These are phyloP conservation scores for Fragilaria crotonensis DNA, from an alignment of 108 stramenopile species.

Conservation along the genomic window DNA sequence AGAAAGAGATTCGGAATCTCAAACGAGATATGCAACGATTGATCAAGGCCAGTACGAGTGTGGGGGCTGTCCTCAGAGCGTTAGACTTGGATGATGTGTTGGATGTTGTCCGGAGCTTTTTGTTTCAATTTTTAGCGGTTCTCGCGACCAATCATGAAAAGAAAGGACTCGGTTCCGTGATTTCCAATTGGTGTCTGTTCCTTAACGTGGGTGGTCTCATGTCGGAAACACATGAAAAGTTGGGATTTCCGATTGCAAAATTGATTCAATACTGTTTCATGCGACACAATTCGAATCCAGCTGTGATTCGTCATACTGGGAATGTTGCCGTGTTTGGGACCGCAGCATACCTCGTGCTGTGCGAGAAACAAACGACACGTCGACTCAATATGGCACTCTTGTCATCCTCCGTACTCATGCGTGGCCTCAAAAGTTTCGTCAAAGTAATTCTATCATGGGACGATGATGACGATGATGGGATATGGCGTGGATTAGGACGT, in stretches of 20 bases:
- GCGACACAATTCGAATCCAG: neutral
- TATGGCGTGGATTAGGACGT: neutral
- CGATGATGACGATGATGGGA: neutral
- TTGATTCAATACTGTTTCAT: neutral
- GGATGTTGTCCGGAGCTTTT: neutral
- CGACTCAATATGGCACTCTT: neutral
- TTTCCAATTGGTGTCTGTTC: slow-evolving; percentile 3
- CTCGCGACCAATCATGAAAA: slow-evolving; percentile 5
- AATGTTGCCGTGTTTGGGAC: neutral
- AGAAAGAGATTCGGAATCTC: slow-evolving; percentile 3
- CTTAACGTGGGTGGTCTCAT: slow-evolving; percentile 5
- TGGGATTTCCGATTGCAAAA: slow-evolving; percentile 1
- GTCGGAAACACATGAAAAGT: neutral
- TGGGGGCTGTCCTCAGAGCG: neutral
- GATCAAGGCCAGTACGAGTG: neutral
- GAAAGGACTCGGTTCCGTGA: neutral
- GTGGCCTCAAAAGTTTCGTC: neutral
- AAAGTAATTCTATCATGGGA: neutral
- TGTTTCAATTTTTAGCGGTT: slow-evolving; percentile 7
- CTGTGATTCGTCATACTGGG: neutral
- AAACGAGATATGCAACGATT: slow-evolving; percentile 3
- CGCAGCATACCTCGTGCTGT: neutral
- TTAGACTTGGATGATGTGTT: slow-evolving; percentile 7
- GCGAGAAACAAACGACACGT: neutral
- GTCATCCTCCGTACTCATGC: neutral